These are phyloP conservation scores for Carex pumila DNA, from an alignment of 176 grass and related monocot genomes.

Conservation along the genomic window DNA sequence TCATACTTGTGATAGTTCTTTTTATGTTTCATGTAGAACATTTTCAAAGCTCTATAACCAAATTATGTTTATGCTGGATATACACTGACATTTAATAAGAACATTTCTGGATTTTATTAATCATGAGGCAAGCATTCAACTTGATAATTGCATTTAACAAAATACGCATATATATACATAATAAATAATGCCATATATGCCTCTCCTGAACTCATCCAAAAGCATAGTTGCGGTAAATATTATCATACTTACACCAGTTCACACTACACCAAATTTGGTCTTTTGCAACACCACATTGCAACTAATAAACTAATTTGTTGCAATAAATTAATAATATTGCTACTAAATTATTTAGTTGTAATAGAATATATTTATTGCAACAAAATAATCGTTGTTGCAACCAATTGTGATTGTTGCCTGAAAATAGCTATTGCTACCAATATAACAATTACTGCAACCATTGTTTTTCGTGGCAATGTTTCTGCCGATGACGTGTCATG, in stretches of 20 bases:
- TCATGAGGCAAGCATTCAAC: background rate
- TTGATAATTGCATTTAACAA: background rate
- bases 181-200: background rate
- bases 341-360: no score
- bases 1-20: background rate
- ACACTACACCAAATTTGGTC: no score
- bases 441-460: no score
- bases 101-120: background rate
- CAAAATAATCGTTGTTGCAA: no score
- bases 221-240: background rate
- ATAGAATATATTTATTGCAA: no score
- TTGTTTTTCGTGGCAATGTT: no score
- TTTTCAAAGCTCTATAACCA: background rate
- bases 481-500: no score
- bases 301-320: no score
- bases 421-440: no score
- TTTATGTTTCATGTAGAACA: background rate
- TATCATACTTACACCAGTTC: background rate
- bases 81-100: background rate
- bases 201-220: background rate
- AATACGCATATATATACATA: background rate
- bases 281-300: no score
- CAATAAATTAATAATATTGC: no score
- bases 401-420: no score
- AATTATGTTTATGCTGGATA: background rate